These are phyloP conservation scores for Fusarium ambrosium DNA, from an alignment of 2,329 filamentous ascomycete genomes.

Conservation along the genomic window DNA sequence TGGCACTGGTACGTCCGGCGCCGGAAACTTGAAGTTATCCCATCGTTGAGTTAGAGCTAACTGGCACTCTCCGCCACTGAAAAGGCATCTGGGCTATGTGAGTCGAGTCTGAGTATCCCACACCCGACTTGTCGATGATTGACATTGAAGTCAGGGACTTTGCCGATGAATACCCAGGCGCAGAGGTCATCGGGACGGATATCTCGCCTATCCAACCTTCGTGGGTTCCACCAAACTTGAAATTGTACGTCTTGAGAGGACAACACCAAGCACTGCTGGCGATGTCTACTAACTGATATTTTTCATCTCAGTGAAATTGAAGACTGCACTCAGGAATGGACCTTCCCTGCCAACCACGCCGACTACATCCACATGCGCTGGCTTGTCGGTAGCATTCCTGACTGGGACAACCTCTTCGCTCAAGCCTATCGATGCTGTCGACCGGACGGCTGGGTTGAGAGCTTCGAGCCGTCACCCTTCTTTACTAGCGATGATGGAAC, in stretches of 20 bases:
- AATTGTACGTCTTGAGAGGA: not conserved
- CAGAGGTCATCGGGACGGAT: not conserved
- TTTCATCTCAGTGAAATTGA: not conserved
- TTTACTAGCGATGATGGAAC: not conserved
- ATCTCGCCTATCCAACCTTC: not conserved
- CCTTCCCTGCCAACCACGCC: not conserved
- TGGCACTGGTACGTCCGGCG: not conserved
- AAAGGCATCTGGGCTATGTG: not conserved
- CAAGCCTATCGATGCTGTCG: not conserved
- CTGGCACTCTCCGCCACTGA: not conserved
- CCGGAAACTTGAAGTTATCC: not conserved
- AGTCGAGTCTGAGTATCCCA: not conserved
- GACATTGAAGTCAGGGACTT: not conserved
- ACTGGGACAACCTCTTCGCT: not conserved
- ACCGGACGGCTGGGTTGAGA: not conserved
- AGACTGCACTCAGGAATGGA: not conserved
- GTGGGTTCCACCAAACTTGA: not conserved
- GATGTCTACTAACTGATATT: not conserved
- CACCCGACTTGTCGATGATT: not conserved
- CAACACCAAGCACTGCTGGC: not conserved
- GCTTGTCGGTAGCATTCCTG: not conserved
- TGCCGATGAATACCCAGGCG: not conserved
- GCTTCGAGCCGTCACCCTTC: not conserved
- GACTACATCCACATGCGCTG: not conserved
- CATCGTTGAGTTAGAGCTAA: not conserved